Percentiles rank a stretch among this genome's conserved stretches.
These are phyloP conservation scores for Clitoria ternatea DNA, from an alignment of 306 rosid genomes.

Conservation along the genomic window DNA sequence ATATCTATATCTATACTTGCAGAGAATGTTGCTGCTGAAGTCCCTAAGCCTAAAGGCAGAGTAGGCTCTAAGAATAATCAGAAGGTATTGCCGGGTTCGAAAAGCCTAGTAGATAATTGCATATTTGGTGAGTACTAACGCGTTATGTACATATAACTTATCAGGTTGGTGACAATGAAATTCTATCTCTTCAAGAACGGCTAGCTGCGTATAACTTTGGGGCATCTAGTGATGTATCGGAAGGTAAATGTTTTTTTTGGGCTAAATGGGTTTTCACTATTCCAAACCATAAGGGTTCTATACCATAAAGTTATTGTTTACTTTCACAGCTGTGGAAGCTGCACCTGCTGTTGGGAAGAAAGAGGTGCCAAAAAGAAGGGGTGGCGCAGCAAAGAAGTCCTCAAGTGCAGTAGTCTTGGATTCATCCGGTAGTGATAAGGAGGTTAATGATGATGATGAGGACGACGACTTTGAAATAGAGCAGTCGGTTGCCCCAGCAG, in stretches of 20 bases:
- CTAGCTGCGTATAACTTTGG: conserved; percentile 87
- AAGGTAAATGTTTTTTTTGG: conserved; percentile 40
- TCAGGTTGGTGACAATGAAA: conserved; percentile 56
- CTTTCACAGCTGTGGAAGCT: conserved; percentile 44
- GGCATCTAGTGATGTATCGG: conserved; percentile 58
- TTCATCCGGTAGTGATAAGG: conserved; percentile 31
- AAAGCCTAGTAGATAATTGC: no score
- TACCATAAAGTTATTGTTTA: background rate
- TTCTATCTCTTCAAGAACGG: conserved; percentile 79
- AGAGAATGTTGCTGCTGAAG: conserved; percentile 55
- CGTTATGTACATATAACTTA: background rate
- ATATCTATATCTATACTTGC: no score
- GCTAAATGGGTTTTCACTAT: background rate
- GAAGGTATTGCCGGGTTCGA: conserved; percentile 38
- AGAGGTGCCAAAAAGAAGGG: conserved; percentile 35
- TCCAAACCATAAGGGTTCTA: no score
- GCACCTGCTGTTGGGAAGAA: conserved; percentile 52
- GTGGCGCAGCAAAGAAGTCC: conserved; percentile 50
- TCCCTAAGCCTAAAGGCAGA: conserved; percentile 53
- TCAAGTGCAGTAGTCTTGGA: conserved; percentile 32
- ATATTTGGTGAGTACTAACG: background rate
- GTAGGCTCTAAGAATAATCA: conserved; percentile 51
- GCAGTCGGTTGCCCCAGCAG: conserved; percentile 28
- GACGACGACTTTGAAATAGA: conserved; percentile 41
- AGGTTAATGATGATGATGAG: background rate